Percentiles rank a stretch among this genome's conserved stretches.
phyloP scores from a whole-genome alignment of 1,284 basidiomycete genomes.

The Apiotrichum porosum region DNA sequence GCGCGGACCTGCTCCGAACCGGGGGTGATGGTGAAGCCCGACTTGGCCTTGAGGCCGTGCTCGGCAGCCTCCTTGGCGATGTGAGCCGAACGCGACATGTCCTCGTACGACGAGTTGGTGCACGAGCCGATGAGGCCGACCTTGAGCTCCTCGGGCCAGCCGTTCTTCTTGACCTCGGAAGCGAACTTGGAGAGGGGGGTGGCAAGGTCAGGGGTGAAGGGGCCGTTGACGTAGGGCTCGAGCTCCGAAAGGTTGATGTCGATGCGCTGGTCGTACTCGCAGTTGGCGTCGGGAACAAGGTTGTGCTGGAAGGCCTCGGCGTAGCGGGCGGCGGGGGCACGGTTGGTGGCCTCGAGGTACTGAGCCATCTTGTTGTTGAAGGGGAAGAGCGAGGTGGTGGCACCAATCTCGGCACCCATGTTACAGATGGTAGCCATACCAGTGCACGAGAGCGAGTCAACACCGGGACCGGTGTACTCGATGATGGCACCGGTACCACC shows the following conservation, averaged over 20 bases:
- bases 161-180: slow-evolving; percentile 85
- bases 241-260: slow-evolving; percentile 94
- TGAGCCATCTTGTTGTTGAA: slow-evolving; percentile 92
- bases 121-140: slow-evolving; percentile 97
- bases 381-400: slow-evolving; percentile 97
- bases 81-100: slow-evolving; percentile 95
- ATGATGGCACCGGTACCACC: slow-evolving; percentile 96
- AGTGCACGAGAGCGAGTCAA: slow-evolving; percentile 93
- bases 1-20: slow-evolving; percentile 98
- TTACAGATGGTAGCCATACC: slow-evolving; percentile 98
- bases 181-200: slow-evolving; percentile 96
- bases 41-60: slow-evolving; percentile 85
- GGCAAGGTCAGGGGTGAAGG: slow-evolving; percentile 93
- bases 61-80: slow-evolving; percentile 83
- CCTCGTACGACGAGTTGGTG: slow-evolving; percentile 99
- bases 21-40: slow-evolving; percentile 95
- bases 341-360: slow-evolving; percentile 92
- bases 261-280: slow-evolving; percentile 91
- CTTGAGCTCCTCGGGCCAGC: slow-evolving; percentile 95
- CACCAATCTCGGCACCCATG: slow-evolving; percentile 99
- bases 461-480: slow-evolving; percentile 89
- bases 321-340: slow-evolving; percentile 80
- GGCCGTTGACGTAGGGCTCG: slow-evolving; percentile 99
- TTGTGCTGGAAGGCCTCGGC: slow-evolving; percentile 88
- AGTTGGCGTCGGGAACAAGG: slow-evolving; percentile 79